Percentiles rank a stretch among this genome's conserved stretches.
Conservation (phyloP, 345 rosid genomes). For the Euphorbia pulcherrima region DNA sequence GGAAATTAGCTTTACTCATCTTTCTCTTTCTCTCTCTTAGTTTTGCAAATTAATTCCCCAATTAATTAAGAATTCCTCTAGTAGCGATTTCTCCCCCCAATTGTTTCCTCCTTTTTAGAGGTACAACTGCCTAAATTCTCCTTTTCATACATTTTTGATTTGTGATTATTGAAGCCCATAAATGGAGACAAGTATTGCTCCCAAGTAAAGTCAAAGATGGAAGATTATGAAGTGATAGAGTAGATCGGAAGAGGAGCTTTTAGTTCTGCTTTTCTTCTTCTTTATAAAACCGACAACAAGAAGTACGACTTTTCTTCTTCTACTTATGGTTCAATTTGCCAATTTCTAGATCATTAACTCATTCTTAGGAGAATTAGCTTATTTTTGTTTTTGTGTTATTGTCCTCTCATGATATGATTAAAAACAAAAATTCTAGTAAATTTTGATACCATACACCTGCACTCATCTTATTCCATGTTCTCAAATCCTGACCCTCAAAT, state of each 20-base stretch:
- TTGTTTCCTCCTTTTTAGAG: neutral
- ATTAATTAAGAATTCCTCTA: neutral
- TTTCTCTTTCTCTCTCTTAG: constrained; percentile 20
- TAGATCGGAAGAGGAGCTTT: constrained; percentile 85
- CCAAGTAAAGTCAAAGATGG: constrained; percentile 55
- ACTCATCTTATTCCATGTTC: no score
- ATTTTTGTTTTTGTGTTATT: neutral
- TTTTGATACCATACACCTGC: no score
- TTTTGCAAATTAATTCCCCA: constrained; percentile 4
- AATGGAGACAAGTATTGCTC: constrained; percentile 51
- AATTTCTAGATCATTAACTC: constrained; percentile 3
- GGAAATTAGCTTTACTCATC: constrained; percentile 34
- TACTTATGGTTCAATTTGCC: neutral
- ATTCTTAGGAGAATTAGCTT: constrained; percentile 13
- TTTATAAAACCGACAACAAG: constrained; percentile 60
- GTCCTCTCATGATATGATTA: neutral
- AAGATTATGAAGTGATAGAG: constrained; percentile 72
- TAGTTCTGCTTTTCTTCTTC: constrained; percentile 82
- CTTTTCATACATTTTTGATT: neutral
- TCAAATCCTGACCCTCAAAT: no score
- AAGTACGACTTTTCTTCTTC: constrained; percentile 43
- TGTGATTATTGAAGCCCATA: constrained; percentile 16
- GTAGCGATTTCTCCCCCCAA: neutral
- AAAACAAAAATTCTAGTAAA: no score
- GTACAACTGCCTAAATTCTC: neutral